Conservation (phyloP, 345 rosid species). For the Boechera stricta region DNA sequence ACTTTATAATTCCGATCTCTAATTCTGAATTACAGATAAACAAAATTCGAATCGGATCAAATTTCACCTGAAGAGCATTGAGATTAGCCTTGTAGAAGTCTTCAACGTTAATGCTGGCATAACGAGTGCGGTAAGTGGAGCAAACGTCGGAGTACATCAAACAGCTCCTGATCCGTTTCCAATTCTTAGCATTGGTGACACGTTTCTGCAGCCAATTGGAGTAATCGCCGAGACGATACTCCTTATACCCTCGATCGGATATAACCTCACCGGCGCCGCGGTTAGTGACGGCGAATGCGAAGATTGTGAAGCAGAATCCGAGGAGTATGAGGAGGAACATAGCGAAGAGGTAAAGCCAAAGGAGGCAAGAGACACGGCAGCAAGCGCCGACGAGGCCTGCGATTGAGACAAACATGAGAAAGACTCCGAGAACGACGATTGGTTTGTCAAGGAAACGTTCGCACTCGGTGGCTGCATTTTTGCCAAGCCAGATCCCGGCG, state of each 20-base stretch:
- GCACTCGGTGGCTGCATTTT: slow-evolving; percentile 75
- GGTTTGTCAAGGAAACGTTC: slow-evolving; percentile 93
- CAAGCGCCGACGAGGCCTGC: slow-evolving; percentile 94
- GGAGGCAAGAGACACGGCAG: slow-evolving; percentile 80
- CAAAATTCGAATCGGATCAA: not conserved
- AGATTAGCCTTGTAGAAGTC: slow-evolving; percentile 51
- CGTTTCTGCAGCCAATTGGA: slow-evolving; percentile 79
- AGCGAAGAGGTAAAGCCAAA: slow-evolving; percentile 85
- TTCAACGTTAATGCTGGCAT: slow-evolving; percentile 24
- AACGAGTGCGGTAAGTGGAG: slow-evolving; percentile 46
- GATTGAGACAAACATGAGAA: slow-evolving; percentile 81
- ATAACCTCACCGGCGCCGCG: slow-evolving; percentile 81
- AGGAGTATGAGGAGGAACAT: slow-evolving; percentile 86
- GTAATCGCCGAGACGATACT: slow-evolving; percentile 77
- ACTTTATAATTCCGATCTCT: slow-evolving; percentile 13
- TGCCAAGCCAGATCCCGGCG: slow-evolving; percentile 85
- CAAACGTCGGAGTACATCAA: slow-evolving; percentile 69
- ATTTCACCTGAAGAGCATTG: slow-evolving; percentile 68
- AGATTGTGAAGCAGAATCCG: slow-evolving; percentile 80
- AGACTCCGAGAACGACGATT: slow-evolving; percentile 70
- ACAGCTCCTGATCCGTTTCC: slow-evolving; percentile 82
- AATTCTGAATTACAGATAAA: not conserved
- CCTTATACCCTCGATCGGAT: slow-evolving; percentile 74
- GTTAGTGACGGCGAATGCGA: slow-evolving; percentile 93
- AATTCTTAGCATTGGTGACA: slow-evolving; percentile 59